phyloP scores from a whole-genome alignment of 2,329 filamentous ascomycete species.

The Colletotrichum spaethianum region DNA sequence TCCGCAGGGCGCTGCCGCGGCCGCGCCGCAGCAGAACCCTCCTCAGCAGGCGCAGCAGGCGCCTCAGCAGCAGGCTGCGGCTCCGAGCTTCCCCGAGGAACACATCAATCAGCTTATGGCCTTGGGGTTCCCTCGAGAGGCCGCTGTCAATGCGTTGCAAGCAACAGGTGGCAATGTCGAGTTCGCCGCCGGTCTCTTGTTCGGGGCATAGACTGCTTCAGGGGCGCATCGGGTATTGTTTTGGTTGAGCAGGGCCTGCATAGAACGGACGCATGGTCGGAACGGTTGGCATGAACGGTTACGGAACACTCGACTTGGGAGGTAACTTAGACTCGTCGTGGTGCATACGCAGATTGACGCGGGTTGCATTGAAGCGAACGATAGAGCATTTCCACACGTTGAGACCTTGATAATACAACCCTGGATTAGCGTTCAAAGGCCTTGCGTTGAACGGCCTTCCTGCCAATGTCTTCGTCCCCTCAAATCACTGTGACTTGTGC shows the following conservation, averaged over 20 bases:
- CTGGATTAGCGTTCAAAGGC: neutral
- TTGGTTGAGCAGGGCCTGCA: neutral
- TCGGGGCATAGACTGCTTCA: slow-evolving; percentile 57
- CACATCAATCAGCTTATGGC: slow-evolving; percentile 82
- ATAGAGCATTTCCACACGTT: slow-evolving; percentile 13
- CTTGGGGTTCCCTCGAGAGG: slow-evolving; percentile 82
- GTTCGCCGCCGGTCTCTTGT: slow-evolving; percentile 86
- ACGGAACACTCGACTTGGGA: slow-evolving; percentile 2
- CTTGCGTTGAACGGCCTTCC: neutral
- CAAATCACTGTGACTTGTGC: neutral
- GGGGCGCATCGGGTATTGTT: neutral
- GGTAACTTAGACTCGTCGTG: slow-evolving; percentile 25
- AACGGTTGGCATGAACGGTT: neutral
- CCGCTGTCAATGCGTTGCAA: slow-evolving; percentile 85
- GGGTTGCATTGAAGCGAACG: slow-evolving; percentile 7
- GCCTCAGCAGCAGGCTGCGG: slow-evolving; percentile 46
- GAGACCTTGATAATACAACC: neutral
- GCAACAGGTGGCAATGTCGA: slow-evolving; percentile 90
- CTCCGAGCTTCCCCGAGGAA: slow-evolving; percentile 68
- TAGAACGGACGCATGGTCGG: slow-evolving; percentile 15
- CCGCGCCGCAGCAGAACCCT: slow-evolving; percentile 44
- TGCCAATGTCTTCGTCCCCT: neutral
- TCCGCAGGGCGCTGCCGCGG: slow-evolving; percentile 53
- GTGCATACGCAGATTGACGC: slow-evolving; percentile 6
- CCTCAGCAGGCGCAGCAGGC: slow-evolving; percentile 45